Conservation (phyloP, 2,329 filamentous ascomycete genomes). For the Ascocoryne sarcoides region DNA sequence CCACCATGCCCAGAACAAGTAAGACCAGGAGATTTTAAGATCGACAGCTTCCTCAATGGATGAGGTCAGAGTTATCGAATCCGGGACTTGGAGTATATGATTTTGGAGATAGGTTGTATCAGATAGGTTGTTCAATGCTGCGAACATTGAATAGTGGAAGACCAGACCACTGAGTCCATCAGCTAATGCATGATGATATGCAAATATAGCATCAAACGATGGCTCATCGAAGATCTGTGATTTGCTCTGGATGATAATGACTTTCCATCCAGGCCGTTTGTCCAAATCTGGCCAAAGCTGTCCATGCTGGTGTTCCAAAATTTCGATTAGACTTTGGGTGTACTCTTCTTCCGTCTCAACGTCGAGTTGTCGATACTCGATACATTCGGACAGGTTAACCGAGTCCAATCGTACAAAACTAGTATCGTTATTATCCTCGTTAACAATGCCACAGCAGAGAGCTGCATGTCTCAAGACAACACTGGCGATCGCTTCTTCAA, state of each 20-base stretch:
- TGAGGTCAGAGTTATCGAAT: conserved; percentile 17
- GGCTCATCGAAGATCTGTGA: conserved; percentile 6
- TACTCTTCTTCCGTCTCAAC: conserved; percentile 20
- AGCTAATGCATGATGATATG: conserved; percentile 43
- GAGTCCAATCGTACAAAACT: conserved; percentile 35
- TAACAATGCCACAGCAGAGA: conserved; percentile 40
- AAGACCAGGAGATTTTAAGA: conserved; percentile 32
- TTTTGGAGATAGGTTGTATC: conserved; percentile 4
- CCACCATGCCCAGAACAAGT: conserved; percentile 35
- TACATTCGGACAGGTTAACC: conserved; percentile 37
- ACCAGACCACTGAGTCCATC: conserved; percentile 41
- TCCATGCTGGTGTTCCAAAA: conserved; percentile 32
- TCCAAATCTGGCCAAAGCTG: conserved; percentile 34
- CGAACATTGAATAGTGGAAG: conserved; percentile 41
- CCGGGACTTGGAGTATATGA: conserved; percentile 26
- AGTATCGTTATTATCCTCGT: conserved; percentile 36
- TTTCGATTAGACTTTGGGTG: conserved; percentile 29
- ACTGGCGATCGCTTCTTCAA: conserved; percentile 33
- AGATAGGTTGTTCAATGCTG: conserved; percentile 31
- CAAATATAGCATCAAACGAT: conserved; percentile 32
- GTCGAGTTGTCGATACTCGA: conserved; percentile 30
- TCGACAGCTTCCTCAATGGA: conserved; percentile 17
- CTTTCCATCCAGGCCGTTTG: conserved; percentile 38
- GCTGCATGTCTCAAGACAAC: conserved; percentile 38
- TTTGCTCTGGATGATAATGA: conserved; percentile 31